These are phyloP conservation scores for Deuterostichococcus epilithicus DNA, from an alignment of 139 green algal species.

Conservation along the genomic window DNA sequence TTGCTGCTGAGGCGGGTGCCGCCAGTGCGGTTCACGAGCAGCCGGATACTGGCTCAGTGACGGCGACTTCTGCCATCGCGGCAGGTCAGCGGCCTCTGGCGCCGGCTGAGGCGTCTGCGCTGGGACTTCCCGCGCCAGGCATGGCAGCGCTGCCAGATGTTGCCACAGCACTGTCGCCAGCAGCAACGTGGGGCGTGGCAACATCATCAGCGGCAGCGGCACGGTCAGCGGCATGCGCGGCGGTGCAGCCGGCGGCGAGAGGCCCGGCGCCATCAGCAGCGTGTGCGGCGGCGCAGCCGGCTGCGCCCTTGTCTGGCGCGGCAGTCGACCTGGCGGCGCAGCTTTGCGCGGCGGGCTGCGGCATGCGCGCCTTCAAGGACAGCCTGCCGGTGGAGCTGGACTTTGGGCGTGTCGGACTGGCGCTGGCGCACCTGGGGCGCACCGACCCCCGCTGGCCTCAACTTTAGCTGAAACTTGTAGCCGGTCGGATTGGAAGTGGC, in stretches of 20 bases:
- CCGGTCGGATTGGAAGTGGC: too few relatives aligned
- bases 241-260: not conserved
- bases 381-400: constrained; percentile 1
- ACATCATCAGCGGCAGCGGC: not conserved
- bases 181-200: not conserved
- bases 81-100: too few relatives aligned
- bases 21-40: too few relatives aligned
- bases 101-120: too few relatives aligned
- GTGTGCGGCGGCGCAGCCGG: too few relatives aligned
- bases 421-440: constrained; percentile 28
- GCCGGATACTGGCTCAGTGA: too few relatives aligned
- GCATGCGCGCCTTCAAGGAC: constrained; percentile 22
- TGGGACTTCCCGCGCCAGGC: too few relatives aligned
- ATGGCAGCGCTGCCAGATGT: too few relatives aligned
- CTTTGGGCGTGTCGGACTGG: constrained; percentile 27
- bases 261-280: not conserved
- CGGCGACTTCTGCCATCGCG: too few relatives aligned
- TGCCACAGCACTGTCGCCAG: too few relatives aligned
- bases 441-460: constrained; percentile 3
- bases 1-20: too few relatives aligned
- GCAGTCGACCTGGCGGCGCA: constrained; percentile 1
- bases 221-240: not conserved
- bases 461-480: not conserved
- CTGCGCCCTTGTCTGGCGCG: too few relatives aligned
- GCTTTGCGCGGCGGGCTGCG: constrained; percentile 8